Evolutionary conservation across 2,329 filamentous ascomycete genomes (phyloP), one percentile per base, ranked within the genome.

Genomic region (Aspergillus floridensis): DNA sequence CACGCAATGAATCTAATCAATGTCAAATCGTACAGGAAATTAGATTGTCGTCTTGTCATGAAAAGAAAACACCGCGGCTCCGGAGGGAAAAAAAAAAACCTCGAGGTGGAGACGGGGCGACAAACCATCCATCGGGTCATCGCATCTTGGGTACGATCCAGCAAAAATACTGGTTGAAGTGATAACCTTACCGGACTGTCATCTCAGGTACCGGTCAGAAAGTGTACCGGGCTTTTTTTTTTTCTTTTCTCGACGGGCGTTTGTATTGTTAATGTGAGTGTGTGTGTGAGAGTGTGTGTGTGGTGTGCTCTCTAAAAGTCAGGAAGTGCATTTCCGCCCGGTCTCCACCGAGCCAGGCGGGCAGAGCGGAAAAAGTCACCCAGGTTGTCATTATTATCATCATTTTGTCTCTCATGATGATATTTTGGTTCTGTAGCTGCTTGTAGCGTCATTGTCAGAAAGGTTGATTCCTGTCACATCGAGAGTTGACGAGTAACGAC

Each of bases 281-380:
- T 26, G 26, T 26, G 26, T 26, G 26, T n/a, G 7, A 3, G 26
- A 8, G 26, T 26, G 26, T 29, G 26, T 29, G 5, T 41, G 35
- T 14, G 35, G 35, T 41, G 35, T 35, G 12, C 31, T 32, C 5
- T 35, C 14, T 35, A 35, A 11, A 44, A 41, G 51, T 53, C 51
- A 53, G 53, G 53, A 55, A 55, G 53, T 55, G 53, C 53, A 55
- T 55, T 55, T 55, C 53, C 53, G 53, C 41, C 38, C 41, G 26
- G 41, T 55, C 41, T 44, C 53, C 53, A 55, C 53, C 24, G 53
- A 2, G n/a, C 53, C 53, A 55, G n/a, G 44, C 53, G 53, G 53
- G n/a, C 53, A 55, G 41, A 44, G 47, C 41, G 41, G 41, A 55
- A 24, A 21, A 44, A 44, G 16, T 19, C 14, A 48, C 44, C 53